phyloP scores from a whole-genome alignment of 345 rosid genomes.

The Eutrema heterophyllum region DNA sequence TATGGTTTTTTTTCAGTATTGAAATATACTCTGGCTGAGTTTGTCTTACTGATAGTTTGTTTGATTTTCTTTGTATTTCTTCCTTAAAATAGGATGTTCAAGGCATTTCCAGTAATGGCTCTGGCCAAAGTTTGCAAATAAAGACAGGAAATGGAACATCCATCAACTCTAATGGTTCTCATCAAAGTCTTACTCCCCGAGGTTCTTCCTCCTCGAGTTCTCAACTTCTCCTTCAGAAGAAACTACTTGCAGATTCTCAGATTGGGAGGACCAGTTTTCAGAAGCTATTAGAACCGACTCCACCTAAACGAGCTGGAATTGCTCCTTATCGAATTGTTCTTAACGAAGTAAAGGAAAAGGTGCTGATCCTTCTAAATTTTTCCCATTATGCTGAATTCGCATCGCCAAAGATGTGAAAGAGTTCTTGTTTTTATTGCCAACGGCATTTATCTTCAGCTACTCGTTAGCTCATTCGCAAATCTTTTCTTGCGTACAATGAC shows the following conservation, averaged over 20 bases:
- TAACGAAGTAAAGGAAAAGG: slow-evolving; percentile 94
- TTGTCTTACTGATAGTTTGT: background rate
- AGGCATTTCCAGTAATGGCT: slow-evolving; percentile 33
- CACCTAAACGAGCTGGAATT: slow-evolving; percentile 66
- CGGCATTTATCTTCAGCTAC: background rate
- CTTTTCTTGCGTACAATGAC: background rate
- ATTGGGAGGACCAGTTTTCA: slow-evolving; percentile 90
- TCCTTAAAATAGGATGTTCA: slow-evolving; percentile 37
- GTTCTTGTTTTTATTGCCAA: slow-evolving; percentile 1
- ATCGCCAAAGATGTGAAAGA: background rate
- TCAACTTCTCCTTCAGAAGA: slow-evolving; percentile 59
- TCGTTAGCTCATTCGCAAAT: background rate
- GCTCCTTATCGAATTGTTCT: slow-evolving; percentile 95
- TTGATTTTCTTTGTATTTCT: background rate
- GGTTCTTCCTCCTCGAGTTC: slow-evolving; percentile 32
- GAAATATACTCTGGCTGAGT: background rate
- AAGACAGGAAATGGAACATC: slow-evolving; percentile 40
- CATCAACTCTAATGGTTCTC: slow-evolving; percentile 40
- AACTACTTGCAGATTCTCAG: slow-evolving; percentile 73
- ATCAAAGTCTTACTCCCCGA: slow-evolving; percentile 37
- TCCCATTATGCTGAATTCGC: slow-evolving; percentile 2
- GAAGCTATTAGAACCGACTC: slow-evolving; percentile 90
- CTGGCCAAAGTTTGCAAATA: slow-evolving; percentile 23
- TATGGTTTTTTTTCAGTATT: background rate
- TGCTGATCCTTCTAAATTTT: slow-evolving; percentile 14